These are phyloP conservation scores for Suillus americanus DNA, from an alignment of 768 basidiomycete genomes.

Conservation along the genomic window DNA sequence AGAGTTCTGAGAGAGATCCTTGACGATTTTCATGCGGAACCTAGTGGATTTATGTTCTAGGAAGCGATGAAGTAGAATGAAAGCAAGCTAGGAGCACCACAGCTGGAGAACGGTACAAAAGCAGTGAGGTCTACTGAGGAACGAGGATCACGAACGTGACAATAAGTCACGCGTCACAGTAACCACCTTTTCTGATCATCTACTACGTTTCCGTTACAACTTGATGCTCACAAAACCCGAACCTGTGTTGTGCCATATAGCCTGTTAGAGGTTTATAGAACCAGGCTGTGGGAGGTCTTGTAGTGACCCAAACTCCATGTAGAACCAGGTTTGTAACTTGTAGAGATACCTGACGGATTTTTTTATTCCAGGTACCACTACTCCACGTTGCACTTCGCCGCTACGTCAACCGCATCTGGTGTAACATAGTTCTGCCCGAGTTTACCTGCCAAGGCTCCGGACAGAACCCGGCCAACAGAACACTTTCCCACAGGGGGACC, in stretches of 20 bases:
- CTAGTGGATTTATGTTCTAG: neutral
- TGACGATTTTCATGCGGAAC: slow-evolving; percentile 20
- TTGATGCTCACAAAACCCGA: neutral
- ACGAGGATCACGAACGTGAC: slow-evolving; percentile 19
- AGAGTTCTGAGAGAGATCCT: slow-evolving; percentile 13
- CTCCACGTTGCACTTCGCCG: neutral
- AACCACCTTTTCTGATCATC: slow-evolving; percentile 16
- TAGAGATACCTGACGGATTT: neutral
- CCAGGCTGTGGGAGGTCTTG: neutral
- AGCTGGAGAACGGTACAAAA: slow-evolving; percentile 7
- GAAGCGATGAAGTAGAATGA: slow-evolving; percentile 6
- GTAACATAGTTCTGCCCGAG: neutral
- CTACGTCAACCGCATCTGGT: neutral
- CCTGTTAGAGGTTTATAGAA: neutral
- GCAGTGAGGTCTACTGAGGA: slow-evolving; percentile 9
- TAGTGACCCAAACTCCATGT: neutral
- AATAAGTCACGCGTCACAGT: slow-evolving; percentile 20
- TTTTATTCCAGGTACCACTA: neutral
- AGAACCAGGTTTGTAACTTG: neutral
- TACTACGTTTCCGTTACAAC: neutral
- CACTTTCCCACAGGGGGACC: neutral
- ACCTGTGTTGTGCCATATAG: neutral
- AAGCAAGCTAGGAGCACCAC: slow-evolving; percentile 1
- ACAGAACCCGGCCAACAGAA: neutral
- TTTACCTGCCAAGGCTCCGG: neutral